These are phyloP conservation scores for Phytophthora vignae DNA, from an alignment of 352 stramenopile genomes.

Conservation along the genomic window DNA sequence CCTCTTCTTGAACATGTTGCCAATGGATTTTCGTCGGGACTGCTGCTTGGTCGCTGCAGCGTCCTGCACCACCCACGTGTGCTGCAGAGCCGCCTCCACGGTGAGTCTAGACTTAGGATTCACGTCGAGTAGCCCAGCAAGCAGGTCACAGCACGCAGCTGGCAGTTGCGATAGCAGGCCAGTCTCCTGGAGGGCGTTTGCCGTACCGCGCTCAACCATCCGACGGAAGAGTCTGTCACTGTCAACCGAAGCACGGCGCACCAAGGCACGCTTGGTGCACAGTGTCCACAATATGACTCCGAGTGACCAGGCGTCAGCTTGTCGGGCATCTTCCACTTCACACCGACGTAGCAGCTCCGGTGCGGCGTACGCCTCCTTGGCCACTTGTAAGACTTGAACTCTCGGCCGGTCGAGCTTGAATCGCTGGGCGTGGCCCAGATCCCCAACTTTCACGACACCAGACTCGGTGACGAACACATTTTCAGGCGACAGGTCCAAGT, in stretches of 20 bases:
- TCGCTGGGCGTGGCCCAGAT: constrained; percentile 88
- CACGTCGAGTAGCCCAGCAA: constrained; percentile 60
- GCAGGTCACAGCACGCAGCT: constrained; percentile 45
- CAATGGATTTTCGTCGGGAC: constrained; percentile 36
- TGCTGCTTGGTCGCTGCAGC: constrained; percentile 10
- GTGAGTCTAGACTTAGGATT: constrained; percentile 57
- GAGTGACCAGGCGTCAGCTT: constrained; percentile 77
- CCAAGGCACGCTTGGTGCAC: constrained; percentile 67
- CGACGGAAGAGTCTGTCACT: constrained; percentile 59
- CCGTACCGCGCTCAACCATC: constrained; percentile 44
- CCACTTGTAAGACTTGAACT: constrained; percentile 40
- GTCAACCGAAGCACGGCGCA: constrained; percentile 47
- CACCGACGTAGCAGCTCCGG: constrained; percentile 58
- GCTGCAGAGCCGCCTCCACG: constrained; percentile 54
- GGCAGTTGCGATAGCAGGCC: constrained; percentile 38
- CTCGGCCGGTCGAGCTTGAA: constrained; percentile 34
- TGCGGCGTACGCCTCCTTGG: constrained; percentile 75
- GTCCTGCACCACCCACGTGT: constrained; percentile 55
- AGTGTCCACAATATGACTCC: constrained; percentile 77
- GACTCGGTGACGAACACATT: constrained; percentile 93
- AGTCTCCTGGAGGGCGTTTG: constrained; percentile 38
- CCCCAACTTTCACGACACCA: constrained; percentile 84
- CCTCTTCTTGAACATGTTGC: constrained; percentile 39
- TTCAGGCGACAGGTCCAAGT: constrained; percentile 95
- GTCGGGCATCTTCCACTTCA: constrained; percentile 52